Base-by-base conservation (phyloP, 768 basidiomycete genomes). In the Boletus insuetus region DNA sequence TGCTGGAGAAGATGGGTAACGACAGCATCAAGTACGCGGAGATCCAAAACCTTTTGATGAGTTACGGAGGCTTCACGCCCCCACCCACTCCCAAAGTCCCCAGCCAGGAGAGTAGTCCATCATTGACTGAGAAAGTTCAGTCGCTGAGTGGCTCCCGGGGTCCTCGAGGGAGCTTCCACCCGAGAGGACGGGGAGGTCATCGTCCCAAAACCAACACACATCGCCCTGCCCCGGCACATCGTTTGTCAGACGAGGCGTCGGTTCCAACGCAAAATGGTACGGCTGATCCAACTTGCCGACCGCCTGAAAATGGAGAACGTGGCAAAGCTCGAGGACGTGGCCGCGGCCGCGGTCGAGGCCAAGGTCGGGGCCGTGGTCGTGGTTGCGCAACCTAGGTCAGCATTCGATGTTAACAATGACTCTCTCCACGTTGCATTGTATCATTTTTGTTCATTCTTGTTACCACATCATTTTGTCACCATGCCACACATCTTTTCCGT, bases 21-120 rank as follows among this genome's bases (percentile, higher is more conserved):
- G 62, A 72, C 24, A 56, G 51, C 20, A 72, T 72, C 51, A 80
- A 76, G 58, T 73, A 73, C 38, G 72, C 74, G 29, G 83, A 85
- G 56, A 77, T 86, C 52, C 64, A 78, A 49, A 78, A 79, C 55
- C 72, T 87, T 13, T 64, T 88, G 51, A 75, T 76, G 68, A 75
- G 69, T 38, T 80, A 71, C 56, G 82, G 82, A 16, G 75, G 75
- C 17, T 79, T 81, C 63, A 77, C 77, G 5, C 76, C 77, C n/a
- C 77, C 78, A 49, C 68, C 74, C 32, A 73, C 74, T 16, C 67
- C 70, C 34, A 61, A 57, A 37, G 62, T 52, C 4, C 16, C 56
- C 4, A 42, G 35, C 31, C 62, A 54, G 26, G 50, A 57, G 41
- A 47, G 34, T 42, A 54, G 50, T 24, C 58, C 60, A 22, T 45